Evolutionary conservation across 2,329 filamentous ascomycete genomes (phyloP), one percentile per base, ranked within the genome.

Genomic region (Fusarium sp.): DNA sequence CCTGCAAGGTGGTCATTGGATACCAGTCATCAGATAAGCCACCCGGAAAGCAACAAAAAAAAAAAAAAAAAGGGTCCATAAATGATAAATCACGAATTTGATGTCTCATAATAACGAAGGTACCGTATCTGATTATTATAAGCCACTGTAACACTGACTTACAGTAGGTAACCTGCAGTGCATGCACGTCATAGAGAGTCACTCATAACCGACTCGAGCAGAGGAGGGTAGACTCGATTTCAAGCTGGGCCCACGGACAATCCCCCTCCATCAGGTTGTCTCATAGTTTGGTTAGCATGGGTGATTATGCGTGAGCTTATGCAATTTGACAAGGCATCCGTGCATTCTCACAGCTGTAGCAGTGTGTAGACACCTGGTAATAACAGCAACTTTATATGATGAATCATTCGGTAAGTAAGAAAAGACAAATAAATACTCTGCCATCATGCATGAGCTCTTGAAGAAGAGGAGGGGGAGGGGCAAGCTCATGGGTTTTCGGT

Each of bases 111-210:
- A 17, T 17, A 18, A 53, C 49, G 39, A 42, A 41, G 29, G 35
- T 29, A 44, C 14, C 29, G 27, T 27, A 38, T 58, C 31, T 58
- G 54, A 35, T 20, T 25, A 49, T 31, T 29, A 29, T 18, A 36
- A 53, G 27, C 39, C 27, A 41, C 44, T 46, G 58, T 39, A 31
- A 14, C 36, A 65, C 18, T 65, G 35, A 39, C 25, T 52, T 36
- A 63, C 42, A 65, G 27, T 18, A 33, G 49, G 31, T 39, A 65
- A 61, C 36, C 53, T 62, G 35, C 36, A 62, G 29, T 14, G 27
- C 25, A 62, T 74, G 71, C 60, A 69, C 71, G 64, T 73, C 71
- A 73, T 73, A 56, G 42, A 59, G 44, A 52, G 64, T 54, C 45
- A 58, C 57, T 72, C 49, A 68, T 62, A 45, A 49, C 68, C 49